Evolutionary conservation across 306 rosid genomes (phyloP).

Genomic region (Lagenaria siceraria): DNA sequence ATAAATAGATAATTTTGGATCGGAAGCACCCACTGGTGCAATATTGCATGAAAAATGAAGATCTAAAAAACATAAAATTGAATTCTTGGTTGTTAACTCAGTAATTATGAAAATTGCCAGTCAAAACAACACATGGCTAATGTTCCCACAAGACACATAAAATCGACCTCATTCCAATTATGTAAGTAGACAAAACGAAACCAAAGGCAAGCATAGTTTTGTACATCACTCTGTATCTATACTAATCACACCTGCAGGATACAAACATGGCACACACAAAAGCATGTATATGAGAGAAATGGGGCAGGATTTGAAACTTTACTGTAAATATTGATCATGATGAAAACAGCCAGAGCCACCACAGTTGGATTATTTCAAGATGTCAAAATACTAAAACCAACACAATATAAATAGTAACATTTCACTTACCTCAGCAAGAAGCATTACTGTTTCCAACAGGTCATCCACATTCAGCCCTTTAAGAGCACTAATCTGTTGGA

Average conservation of each 20-base stretch:
- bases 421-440: slow-evolving; percentile 82
- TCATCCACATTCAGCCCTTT: slow-evolving; percentile 77
- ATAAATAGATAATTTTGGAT: neutral
- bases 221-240: neutral
- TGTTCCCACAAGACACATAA: neutral
- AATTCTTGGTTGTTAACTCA: neutral
- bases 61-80: neutral
- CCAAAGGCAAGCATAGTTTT: neutral
- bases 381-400: neutral
- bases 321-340: neutral
- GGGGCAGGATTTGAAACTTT: neutral
- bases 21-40: neutral
- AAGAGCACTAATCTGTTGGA: slow-evolving; percentile 82
- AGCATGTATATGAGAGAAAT: neutral
- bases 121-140: neutral
- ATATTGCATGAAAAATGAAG: neutral
- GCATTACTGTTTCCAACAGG: slow-evolving; percentile 89
- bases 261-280: neutral
- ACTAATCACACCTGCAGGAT: neutral
- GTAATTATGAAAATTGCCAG: neutral
- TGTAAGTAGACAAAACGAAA: neutral
- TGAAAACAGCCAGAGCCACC: neutral
- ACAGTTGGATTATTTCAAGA: neutral
- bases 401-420: neutral
- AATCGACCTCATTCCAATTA: neutral